phyloP scores from a whole-genome alignment of 441 rosid genomes.

The Jatropha podagrica region DNA sequence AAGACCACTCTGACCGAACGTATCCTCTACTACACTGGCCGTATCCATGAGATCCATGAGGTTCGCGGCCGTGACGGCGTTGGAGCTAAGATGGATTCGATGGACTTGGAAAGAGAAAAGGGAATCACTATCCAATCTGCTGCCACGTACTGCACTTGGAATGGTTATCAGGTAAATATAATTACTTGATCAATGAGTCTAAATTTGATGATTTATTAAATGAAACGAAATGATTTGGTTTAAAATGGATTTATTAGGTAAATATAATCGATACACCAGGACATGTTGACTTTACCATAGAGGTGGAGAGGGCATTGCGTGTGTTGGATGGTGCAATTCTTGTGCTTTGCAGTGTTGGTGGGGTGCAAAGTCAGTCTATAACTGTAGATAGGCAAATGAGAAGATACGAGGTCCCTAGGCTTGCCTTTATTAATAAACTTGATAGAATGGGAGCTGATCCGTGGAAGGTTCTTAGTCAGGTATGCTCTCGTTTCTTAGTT shows the following conservation, averaged over 20 bases:
- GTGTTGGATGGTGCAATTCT: slow-evolving; percentile 96
- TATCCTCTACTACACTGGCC: slow-evolving; percentile 80
- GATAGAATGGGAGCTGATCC: slow-evolving; percentile 99
- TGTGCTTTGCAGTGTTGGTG: slow-evolving; percentile 96
- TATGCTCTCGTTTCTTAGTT: slow-evolving; percentile 15
- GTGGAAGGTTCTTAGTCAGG: slow-evolving; percentile 97
- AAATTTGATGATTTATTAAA: not conserved
- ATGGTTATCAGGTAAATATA: slow-evolving; percentile 62
- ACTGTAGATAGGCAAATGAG: slow-evolving; percentile 99
- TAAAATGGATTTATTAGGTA: slow-evolving; percentile 41
- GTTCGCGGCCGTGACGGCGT: slow-evolving; percentile 95
- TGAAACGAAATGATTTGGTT: not conserved
- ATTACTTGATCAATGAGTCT: not conserved
- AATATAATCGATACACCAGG: slow-evolving; percentile 97
- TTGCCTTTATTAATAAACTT: slow-evolving; percentile 94
- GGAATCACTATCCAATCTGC: slow-evolving; percentile 98
- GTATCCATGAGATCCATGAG: slow-evolving; percentile 96
- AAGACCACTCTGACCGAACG: slow-evolving; percentile 97
- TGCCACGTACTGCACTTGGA: slow-evolving; percentile 97
- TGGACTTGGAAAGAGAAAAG: slow-evolving; percentile 95
- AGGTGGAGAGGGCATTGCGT: slow-evolving; percentile 97
- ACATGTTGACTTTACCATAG: slow-evolving; percentile 96
- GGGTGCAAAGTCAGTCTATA: slow-evolving; percentile 98
- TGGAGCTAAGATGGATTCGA: slow-evolving; percentile 97
- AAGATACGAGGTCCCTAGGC: slow-evolving; percentile 90